A percentile compares a stretch with the other conserved stretches of the same genome.
phyloP scores from a whole-genome alignment of 1,284 basidiomycete species.

The Ustilago cynodontis region DNA sequence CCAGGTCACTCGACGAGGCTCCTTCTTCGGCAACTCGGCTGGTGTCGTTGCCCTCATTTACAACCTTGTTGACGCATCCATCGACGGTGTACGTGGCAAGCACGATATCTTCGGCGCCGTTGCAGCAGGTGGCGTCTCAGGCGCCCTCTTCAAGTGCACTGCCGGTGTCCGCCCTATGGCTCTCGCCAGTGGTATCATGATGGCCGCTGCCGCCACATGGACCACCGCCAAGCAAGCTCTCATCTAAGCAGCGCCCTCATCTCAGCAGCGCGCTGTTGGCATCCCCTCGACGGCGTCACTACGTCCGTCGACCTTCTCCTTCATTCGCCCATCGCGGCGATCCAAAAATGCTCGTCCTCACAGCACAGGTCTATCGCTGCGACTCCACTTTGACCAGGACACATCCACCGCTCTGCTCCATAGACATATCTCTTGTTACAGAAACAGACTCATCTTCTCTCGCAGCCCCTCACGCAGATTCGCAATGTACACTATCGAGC shows the following conservation, averaged over 20 bases:
- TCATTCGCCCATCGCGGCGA: background rate
- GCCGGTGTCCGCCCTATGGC: constrained; percentile 90
- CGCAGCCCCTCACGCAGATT: constrained; percentile 5
- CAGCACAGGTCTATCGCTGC: background rate
- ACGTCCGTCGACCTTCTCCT: background rate
- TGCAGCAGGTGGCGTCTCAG: constrained; percentile 89
- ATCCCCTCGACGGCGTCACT: background rate
- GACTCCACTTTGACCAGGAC: background rate
- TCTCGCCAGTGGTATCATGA: constrained; percentile 88
- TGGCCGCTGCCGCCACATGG: constrained; percentile 88
- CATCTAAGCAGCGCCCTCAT: constrained; percentile 36
- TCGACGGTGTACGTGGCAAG: constrained; percentile 87
- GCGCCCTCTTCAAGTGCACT: constrained; percentile 92
- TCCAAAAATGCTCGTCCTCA: background rate
- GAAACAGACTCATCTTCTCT: background rate
- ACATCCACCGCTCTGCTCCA: constrained; percentile 38
- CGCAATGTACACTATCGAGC: constrained; percentile 47
- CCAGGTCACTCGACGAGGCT: constrained; percentile 94
- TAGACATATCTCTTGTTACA: constrained; percentile 16
- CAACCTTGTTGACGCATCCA: constrained; percentile 93
- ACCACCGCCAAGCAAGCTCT: constrained; percentile 71
- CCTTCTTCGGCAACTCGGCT: constrained; percentile 97
- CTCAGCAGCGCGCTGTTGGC: too few relatives aligned
- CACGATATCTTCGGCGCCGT: constrained; percentile 93
- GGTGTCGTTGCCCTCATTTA: constrained; percentile 96